Percentiles rank a stretch among this genome's conserved stretches.
These are phyloP conservation scores for Diospyros lotus DNA, from an alignment of 148 eudicot genomes.

Conservation along the genomic window DNA sequence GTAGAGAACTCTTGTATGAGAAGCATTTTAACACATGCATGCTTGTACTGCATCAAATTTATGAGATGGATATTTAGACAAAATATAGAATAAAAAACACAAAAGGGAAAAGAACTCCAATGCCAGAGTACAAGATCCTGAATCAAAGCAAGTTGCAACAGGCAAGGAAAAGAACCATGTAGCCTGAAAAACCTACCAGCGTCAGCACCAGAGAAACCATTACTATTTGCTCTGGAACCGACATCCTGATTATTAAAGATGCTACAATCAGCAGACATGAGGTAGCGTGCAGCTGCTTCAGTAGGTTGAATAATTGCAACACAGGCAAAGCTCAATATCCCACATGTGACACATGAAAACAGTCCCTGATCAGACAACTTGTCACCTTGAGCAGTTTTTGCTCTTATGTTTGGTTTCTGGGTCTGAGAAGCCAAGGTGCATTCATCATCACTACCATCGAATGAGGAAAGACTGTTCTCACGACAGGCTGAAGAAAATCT, in stretches of 20 bases:
- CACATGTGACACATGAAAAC: slow-evolving; percentile 96
- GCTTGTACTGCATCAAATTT: background rate
- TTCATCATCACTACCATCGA: slow-evolving; percentile 19
- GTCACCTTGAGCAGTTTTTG: slow-evolving; percentile 39
- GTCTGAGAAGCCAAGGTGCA: slow-evolving; percentile 17
- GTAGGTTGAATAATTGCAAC: slow-evolving; percentile 85
- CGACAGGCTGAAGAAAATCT: slow-evolving; percentile 32
- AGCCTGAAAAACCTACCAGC: slow-evolving; percentile 36
- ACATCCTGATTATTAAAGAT: slow-evolving; percentile 38
- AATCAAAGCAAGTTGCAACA: background rate
- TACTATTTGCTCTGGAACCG: slow-evolving; percentile 31
- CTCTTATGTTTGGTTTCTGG: slow-evolving; percentile 23
- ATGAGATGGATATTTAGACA: background rate
- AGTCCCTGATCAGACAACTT: slow-evolving; percentile 57
- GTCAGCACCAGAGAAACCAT: slow-evolving; percentile 26
- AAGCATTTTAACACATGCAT: slow-evolving; percentile 2
- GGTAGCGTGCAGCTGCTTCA: slow-evolving; percentile 63
- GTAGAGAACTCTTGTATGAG: slow-evolving; percentile 1
- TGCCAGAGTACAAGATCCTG: background rate
- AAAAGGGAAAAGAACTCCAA: background rate
- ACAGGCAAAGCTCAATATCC: slow-evolving; percentile 91
- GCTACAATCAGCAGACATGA: slow-evolving; percentile 75
- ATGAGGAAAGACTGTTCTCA: slow-evolving; percentile 16
- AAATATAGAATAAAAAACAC: background rate
- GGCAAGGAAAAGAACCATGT: background rate